A percentile compares a stretch with the other conserved stretches of the same genome.
Evolutionary conservation across 116 monocot species (phyloP).

Genomic region (Zostera marina): DNA sequence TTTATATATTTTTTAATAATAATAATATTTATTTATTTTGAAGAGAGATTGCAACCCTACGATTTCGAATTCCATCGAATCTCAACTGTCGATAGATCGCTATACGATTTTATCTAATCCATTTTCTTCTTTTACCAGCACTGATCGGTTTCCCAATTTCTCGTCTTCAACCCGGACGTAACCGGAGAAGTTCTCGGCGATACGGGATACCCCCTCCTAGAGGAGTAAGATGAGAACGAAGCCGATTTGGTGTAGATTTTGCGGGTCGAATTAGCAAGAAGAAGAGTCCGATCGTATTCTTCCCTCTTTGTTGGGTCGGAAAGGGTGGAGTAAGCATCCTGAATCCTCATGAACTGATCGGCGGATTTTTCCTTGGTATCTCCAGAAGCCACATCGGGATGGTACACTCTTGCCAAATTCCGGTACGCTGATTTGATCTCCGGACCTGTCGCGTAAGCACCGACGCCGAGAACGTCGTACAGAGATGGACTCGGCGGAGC

Average conservation of each 20-base stretch:
- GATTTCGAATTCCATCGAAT: too few relatives aligned
- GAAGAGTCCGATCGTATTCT: conserved; percentile 23
- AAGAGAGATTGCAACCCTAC: too few relatives aligned
- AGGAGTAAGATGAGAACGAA: neutral
- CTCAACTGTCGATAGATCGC: too few relatives aligned
- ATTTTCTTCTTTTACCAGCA: too few relatives aligned
- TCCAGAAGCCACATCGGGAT: conserved; percentile 45
- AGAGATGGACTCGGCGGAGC: conserved; percentile 9
- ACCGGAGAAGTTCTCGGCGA: too few relatives aligned
- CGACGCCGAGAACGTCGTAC: conserved; percentile 36
- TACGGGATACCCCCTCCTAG: too few relatives aligned
- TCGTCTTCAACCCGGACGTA: too few relatives aligned
- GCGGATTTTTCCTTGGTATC: conserved; percentile 11
- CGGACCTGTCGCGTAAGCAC: conserved; percentile 10
- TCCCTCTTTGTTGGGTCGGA: conserved; percentile 46
- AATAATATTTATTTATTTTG: too few relatives aligned
- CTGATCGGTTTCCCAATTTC: too few relatives aligned
- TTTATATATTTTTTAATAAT: too few relatives aligned
- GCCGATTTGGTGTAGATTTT: neutral
- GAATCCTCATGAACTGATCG: conserved; percentile 42
- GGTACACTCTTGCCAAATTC: conserved; percentile 39
- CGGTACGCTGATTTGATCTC: conserved; percentile 81
- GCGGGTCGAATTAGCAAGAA: neutral
- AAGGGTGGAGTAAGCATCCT: conserved; percentile 56
- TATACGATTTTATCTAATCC: too few relatives aligned